Evolutionary conservation across 2,329 filamentous ascomycete genomes (phyloP).

Genomic region (Fusarium duplospermum): DNA sequence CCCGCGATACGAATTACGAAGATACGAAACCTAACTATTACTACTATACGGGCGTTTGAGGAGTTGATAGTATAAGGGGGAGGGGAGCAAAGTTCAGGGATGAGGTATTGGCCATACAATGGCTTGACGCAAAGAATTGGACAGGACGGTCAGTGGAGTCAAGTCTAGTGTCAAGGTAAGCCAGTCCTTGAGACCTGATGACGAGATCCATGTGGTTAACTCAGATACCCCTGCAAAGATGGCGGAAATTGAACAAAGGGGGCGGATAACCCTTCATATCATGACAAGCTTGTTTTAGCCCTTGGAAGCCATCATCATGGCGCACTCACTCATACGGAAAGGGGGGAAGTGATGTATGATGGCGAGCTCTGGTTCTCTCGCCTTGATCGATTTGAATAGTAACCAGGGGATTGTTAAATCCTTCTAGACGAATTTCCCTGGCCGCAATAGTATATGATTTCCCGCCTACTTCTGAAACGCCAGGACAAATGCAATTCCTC

Average conservation of each 20-base stretch:
- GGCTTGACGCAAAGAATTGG: background rate
- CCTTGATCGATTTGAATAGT: slow-evolving; percentile 12
- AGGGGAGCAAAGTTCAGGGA: background rate
- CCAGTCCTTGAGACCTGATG: background rate
- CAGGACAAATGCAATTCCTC: slow-evolving; percentile 42
- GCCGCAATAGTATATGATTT: slow-evolving; percentile 21
- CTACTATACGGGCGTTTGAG: slow-evolving; percentile 13
- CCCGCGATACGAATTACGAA: slow-evolving; percentile 29
- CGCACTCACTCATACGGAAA: background rate
- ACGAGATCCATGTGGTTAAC: background rate
- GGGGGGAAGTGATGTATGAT: background rate
- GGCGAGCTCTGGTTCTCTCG: slow-evolving; percentile 1
- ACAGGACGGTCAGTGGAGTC: background rate
- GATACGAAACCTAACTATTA: slow-evolving; percentile 15
- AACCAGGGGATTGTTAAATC: slow-evolving; percentile 4
- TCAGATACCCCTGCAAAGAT: background rate
- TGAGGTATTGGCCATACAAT: background rate
- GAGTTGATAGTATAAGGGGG: slow-evolving; percentile 4
- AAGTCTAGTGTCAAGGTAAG: background rate
- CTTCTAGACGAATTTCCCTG: slow-evolving; percentile 27
- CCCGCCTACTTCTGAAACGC: slow-evolving; percentile 45
- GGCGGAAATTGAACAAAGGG: background rate
- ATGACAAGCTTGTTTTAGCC: background rate
- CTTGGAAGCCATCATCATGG: background rate
- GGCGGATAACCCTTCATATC: background rate